Base-by-base conservation (phyloP, 768 basidiomycete genomes). In the Candolleomyces efflorescens region DNA sequence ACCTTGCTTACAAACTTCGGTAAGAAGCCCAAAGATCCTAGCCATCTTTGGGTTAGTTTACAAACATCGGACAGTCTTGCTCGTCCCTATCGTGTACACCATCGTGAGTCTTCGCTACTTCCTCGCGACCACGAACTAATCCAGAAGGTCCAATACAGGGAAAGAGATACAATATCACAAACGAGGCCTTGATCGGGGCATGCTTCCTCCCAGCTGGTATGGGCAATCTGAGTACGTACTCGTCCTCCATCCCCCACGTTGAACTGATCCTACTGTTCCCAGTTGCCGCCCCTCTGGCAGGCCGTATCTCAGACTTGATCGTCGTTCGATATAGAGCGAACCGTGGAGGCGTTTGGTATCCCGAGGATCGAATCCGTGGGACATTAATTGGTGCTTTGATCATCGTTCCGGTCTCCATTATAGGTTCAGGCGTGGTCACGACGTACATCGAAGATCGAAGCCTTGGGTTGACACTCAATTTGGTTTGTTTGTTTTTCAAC, bases 361-460 rank as follows among this genome's bases (percentile, higher is more conserved):
- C 87, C 0, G 87, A 90, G 67, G 89, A 87, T 60, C 80, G 87
- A 5, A 74, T 89, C 24, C 77, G 82, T 1, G 85, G 76, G 1
- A 71, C 79, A 1, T 64, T 82, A 27, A 60, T 22, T 12, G 18
- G 75, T 5, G 76, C 75, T 3, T 68, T 75, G 0, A 38, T 81
- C n/a, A 69, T 87, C 27, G 71, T 80, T 3, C 89, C 87, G 0
- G 24, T 84, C 0, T 80, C 85, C 1, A 66, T 84, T 2, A 64
- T 82, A 0, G 52, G 69, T 0, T 76, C 74, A 0, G 86, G 86
- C 0, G 60, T 87, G 2, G 64, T 79, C n/a, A 82, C 77, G 15
- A 63, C 73, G 37, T 86, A 76, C 64, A 70, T 88, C 5, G 69
- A 70, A 5, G 82, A 83, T 1, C 72, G 59, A 0, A 44, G 73